A percentile compares a stretch with the other conserved stretches of the same genome.
Evolutionary conservation across 1,284 basidiomycete species (phyloP).

Genomic region (Heterobasidion irregulare): DNA sequence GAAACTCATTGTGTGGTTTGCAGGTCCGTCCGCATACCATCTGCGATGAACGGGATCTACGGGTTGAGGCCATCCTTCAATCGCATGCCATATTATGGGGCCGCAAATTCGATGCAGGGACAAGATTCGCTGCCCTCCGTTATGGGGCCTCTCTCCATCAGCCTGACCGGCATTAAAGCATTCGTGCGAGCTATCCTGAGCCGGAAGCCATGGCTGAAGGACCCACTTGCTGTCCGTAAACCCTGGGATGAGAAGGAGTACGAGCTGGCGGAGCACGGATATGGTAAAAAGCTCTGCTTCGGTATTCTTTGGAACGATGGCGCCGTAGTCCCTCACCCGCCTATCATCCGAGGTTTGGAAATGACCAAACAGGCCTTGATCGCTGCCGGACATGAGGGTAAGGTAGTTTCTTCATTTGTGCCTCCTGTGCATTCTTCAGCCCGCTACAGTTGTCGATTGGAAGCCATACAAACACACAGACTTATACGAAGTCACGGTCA

Average conservation of each 20-base stretch:
- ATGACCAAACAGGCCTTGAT: constrained; percentile 48
- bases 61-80: constrained; percentile 64
- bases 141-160: constrained; percentile 61
- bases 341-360: constrained; percentile 56
- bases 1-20: neutral
- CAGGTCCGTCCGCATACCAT: constrained; percentile 65
- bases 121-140: constrained; percentile 67
- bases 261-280: constrained; percentile 47
- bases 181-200: constrained; percentile 56
- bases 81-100: constrained; percentile 64
- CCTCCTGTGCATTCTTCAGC: neutral
- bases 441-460: constrained; percentile 40
- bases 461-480: constrained; percentile 39
- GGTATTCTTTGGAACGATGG: constrained; percentile 61
- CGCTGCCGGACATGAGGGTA: constrained; percentile 58
- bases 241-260: constrained; percentile 60
- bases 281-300: constrained; percentile 50
- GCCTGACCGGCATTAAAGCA: constrained; percentile 47
- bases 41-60: constrained; percentile 59
- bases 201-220: constrained; percentile 59
- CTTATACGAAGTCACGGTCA: constrained; percentile 39
- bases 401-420: constrained; percentile 14
- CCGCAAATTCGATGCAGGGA: constrained; percentile 55
- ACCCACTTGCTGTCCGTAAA: constrained; percentile 56
- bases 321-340: constrained; percentile 59